Evolutionary conservation across 2,329 filamentous ascomycete species (phyloP), one percentile per base, ranked within the genome.

Genomic region (Berkeleyomyces basicola): DNA sequence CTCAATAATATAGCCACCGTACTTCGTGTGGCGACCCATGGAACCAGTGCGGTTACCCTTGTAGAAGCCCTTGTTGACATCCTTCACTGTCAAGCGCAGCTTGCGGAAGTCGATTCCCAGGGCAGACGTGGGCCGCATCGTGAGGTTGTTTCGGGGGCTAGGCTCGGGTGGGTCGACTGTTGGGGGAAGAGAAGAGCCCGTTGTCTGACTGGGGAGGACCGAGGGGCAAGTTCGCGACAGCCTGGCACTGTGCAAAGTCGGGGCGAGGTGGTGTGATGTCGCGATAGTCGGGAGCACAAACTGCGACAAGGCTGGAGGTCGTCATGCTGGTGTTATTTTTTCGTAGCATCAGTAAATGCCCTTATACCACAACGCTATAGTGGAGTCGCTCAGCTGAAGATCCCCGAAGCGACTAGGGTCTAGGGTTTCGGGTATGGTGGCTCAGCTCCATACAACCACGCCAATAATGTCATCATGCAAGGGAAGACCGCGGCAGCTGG

Each of bases 31-130:
- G 11, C 78, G 76, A 73, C 93, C 93, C 84, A 95, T 90, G 49
- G 87, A 84, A 1, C 93, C 93, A 0, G 90, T 86, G 57, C 91
- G 81, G 69, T 87, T 96, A 72, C 93, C 93, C 80, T 97, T 97
- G 83, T 99, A 99, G 82, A 86, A 99, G 68, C 91, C 92, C 71
- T 90, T 89, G 73, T 87, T 88, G 72, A 92, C 86, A 74, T 93
- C 86, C 76, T 99, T 99, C 68, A 92, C 95, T 10, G 89, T 96
- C 70, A 99, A 82, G 61, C 81, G 80, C 64, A 91, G 78, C 71
- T 92, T 90, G 74, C 85, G 82, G 70, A 90, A 81, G 64, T 82
- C 81, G 70, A 83, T 76, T 68, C 81, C 79, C 69, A 95, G 84
- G 67, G 77, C 72, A 70, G 82, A 78, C 14, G 87, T 88, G 63